phyloP scores from a whole-genome alignment of 1,139 yeast genomes.

The Candida sp. region DNA sequence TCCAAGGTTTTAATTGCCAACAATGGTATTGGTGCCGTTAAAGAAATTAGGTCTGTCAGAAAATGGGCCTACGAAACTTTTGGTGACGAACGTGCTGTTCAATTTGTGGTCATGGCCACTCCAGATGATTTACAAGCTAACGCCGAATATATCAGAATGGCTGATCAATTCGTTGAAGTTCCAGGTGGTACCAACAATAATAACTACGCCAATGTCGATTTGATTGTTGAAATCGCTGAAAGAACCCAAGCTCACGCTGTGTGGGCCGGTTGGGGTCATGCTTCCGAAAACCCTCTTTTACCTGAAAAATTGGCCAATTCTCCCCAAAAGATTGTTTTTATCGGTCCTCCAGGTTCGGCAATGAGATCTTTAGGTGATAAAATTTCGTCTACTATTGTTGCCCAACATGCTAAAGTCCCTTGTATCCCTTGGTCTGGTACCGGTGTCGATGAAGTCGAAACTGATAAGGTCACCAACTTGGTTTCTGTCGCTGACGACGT shows the following conservation, averaged over 20 bases:
- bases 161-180: constrained; percentile 96
- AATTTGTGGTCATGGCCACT: constrained; percentile 98
- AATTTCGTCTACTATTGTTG: constrained; percentile 95
- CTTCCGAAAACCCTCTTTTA: constrained; percentile 91
- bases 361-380: constrained; percentile 99
- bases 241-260: constrained; percentile 97
- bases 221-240: constrained; percentile 96
- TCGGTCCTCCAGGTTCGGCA: constrained; percentile 98
- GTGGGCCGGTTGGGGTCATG: constrained; percentile 99
- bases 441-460: constrained; percentile 78
- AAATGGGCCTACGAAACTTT: constrained; percentile 99
- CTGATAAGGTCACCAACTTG: constrained; percentile 66
- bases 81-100: constrained; percentile 91
- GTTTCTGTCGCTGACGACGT: constrained; percentile 86
- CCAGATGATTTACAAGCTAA: constrained; percentile 97
- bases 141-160: constrained; percentile 98
- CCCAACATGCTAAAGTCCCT: constrained; percentile 97
- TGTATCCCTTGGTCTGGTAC: constrained; percentile 99
- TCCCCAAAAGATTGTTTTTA: constrained; percentile 82
- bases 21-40: constrained; percentile 99
- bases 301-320: constrained; percentile 94
- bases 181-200: constrained; percentile 99
- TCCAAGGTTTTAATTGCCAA: constrained; percentile 88
- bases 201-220: constrained; percentile 96
- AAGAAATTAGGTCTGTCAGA: constrained; percentile 94